phyloP scores from a whole-genome alignment of 1,284 basidiomycete species.

The Psilocybe mexicana region DNA sequence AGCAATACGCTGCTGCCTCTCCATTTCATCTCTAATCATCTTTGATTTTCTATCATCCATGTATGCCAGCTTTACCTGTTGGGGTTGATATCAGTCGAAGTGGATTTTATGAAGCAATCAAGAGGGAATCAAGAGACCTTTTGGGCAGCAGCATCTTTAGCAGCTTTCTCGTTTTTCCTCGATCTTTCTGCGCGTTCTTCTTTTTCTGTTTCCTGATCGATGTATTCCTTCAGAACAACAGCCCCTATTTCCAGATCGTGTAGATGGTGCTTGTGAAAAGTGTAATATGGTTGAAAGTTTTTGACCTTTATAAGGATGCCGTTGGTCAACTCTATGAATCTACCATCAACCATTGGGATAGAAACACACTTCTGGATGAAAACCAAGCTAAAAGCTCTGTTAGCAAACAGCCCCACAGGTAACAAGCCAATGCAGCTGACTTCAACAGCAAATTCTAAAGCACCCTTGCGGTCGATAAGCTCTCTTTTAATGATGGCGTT shows the following conservation, averaged over 20 bases:
- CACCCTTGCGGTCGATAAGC: conserved; percentile 61
- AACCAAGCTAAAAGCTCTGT: conserved; percentile 57
- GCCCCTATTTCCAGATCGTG: conserved; percentile 62
- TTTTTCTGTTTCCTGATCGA: conserved; percentile 57
- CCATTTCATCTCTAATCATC: conserved; percentile 53
- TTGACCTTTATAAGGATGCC: conserved; percentile 42
- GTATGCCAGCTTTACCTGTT: conserved; percentile 69
- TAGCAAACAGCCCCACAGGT: conserved; percentile 12
- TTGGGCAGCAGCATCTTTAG: conserved; percentile 49
- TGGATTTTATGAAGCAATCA: not conserved
- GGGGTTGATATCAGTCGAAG: not conserved
- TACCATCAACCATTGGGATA: not conserved
- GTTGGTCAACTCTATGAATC: not conserved
- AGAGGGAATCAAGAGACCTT: conserved; percentile 6
- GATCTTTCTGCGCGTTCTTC: conserved; percentile 46
- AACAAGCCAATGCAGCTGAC: conserved; percentile 39
- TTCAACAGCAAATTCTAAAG: conserved; percentile 75
- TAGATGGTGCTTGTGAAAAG: conserved; percentile 54
- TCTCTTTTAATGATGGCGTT: conserved; percentile 66
- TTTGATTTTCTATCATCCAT: conserved; percentile 71
- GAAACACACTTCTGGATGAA: conserved; percentile 54
- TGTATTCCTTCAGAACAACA: conserved; percentile 59
- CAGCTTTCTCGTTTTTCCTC: conserved; percentile 57
- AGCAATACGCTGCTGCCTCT: conserved; percentile 50
- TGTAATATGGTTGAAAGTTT: conserved; percentile 66